A percentile compares a stretch with the other conserved stretches of the same genome.
These are phyloP conservation scores for Daedaleopsis nitida DNA, from an alignment of 768 basidiomycete species.

Conservation along the genomic window DNA sequence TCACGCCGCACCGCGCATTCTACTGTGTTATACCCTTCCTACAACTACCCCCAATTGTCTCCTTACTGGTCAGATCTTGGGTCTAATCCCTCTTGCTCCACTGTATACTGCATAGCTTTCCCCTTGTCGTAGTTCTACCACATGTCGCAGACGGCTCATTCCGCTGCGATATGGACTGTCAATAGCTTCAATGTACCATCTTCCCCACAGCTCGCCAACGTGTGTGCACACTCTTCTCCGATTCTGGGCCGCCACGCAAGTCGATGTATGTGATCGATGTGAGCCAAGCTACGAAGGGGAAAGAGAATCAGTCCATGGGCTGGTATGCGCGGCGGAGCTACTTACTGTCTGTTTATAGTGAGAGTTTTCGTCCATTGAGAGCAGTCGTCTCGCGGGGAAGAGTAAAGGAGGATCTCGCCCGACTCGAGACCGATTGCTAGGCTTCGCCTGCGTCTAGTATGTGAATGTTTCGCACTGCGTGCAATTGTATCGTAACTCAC, in stretches of 20 bases:
- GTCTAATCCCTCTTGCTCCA: conserved; percentile 49
- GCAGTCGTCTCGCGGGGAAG: conserved; percentile 33
- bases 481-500: background rate
- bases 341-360: conserved; percentile 56
- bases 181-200: conserved; percentile 88
- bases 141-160: conserved; percentile 46
- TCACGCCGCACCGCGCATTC: conserved; percentile 46
- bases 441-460: conserved; percentile 41
- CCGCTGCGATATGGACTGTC: conserved; percentile 55
- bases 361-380: conserved; percentile 49
- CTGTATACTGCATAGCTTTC: conserved; percentile 66
- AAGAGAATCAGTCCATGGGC: conserved; percentile 7
- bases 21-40: conserved; percentile 72
- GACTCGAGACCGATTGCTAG: conserved; percentile 87
- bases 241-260: conserved; percentile 73
- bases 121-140: conserved; percentile 19
- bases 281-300: conserved; percentile 60
- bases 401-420: conserved; percentile 71
- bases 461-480: background rate
- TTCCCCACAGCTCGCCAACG: conserved; percentile 88
- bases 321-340: background rate
- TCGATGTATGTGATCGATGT: conserved; percentile 77
- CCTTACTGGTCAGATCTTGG: conserved; percentile 53
- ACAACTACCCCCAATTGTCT: conserved; percentile 58
- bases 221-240: conserved; percentile 29